Percentiles rank a stretch among this genome's conserved stretches.
Conservation (phyloP, 306 rosid genomes). For the Vachellia collinsii region DNA sequence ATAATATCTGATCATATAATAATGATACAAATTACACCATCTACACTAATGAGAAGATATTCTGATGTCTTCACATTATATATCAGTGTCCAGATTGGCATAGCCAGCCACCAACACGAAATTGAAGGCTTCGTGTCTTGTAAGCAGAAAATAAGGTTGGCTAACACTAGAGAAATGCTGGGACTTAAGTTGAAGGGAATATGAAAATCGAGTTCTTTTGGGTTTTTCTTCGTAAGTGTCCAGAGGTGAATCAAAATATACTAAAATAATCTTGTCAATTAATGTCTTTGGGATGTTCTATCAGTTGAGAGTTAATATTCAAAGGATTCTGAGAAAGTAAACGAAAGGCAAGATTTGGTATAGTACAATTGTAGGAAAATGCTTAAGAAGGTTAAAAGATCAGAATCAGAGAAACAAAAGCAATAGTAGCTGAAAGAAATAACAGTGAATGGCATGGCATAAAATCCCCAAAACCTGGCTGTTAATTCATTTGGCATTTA, state of each 20-base stretch:
- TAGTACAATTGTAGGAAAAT: not conserved
- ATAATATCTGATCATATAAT: too few species aligned
- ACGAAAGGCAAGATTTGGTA: not conserved
- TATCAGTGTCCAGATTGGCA: not conserved
- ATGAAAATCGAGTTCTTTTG: not conserved
- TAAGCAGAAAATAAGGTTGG: not conserved
- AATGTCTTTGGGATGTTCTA: not conserved
- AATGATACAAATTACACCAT: too few species aligned
- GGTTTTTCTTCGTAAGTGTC: too few species aligned
- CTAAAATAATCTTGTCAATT: not conserved
- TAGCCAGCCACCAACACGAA: not conserved
- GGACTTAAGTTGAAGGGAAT: not conserved
- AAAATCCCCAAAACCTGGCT: not conserved
- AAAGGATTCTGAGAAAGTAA: not conserved
- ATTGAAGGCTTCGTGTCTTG: not conserved
- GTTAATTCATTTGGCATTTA: not conserved
- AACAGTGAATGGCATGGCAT: not conserved
- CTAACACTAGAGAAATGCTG: not conserved
- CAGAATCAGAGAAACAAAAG: not conserved
- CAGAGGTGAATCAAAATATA: not conserved
- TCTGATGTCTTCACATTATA: too few species aligned
- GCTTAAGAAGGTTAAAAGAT: not conserved
- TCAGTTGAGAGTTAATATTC: not conserved
- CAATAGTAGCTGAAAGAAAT: not conserved
- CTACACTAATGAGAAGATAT: too few species aligned